These are phyloP conservation scores for Flaveria linearis DNA, from an alignment of 129 eudicot species.

Conservation along the genomic window DNA sequence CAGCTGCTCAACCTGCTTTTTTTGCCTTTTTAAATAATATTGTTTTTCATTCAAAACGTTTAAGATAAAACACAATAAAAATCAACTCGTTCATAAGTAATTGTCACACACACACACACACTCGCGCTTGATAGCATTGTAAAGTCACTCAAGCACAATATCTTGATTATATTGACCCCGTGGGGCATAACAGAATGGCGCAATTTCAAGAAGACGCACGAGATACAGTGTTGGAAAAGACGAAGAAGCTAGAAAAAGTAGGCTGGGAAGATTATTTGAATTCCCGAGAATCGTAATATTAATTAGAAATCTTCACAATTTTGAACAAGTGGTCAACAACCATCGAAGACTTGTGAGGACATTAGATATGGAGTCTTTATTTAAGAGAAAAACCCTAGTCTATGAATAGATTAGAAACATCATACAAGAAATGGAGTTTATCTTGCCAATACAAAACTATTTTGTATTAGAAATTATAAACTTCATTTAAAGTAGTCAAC, in stretches of 20 bases:
- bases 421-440: too few relatives aligned
- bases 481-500: too few relatives aligned
- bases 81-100: not conserved
- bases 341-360: too few relatives aligned
- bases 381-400: too few relatives aligned
- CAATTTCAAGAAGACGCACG: slow-evolving; percentile 82
- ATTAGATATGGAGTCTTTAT: not conserved
- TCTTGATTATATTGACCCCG: not conserved
- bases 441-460: too few relatives aligned
- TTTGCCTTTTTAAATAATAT: not conserved
- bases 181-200: slow-evolving; percentile 53
- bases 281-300: slow-evolving; percentile 31
- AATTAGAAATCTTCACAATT: slow-evolving; percentile 11
- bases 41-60: not conserved
- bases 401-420: too few relatives aligned
- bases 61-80: not conserved
- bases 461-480: too few relatives aligned
- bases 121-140: not conserved
- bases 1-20: not conserved
- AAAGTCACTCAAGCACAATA: not conserved
- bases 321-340: slow-evolving; percentile 11
- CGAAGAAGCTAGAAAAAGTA: slow-evolving; percentile 65
- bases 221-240: slow-evolving; percentile 69
- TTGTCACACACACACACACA: not conserved
- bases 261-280: slow-evolving; percentile 88